Conservation (phyloP, 495 filamentous ascomycete species). For the Bathelium albidoporum region DNA sequence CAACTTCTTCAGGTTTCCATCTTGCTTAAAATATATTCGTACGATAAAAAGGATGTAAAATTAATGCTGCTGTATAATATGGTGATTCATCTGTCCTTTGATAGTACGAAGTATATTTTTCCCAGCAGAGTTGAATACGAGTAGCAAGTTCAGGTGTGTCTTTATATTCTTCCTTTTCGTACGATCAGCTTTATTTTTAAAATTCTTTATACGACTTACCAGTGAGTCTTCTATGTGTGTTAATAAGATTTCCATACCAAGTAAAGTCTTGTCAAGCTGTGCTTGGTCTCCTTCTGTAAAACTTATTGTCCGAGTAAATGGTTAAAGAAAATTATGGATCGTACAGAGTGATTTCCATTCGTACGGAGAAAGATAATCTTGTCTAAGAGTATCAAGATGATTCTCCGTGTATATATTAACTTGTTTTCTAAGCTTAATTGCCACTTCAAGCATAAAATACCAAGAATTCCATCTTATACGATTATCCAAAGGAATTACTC, state of each 20-base stretch:
- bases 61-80: conserved; percentile 4
- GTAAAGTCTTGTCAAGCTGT: not conserved
- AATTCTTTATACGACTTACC: not conserved
- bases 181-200: not conserved
- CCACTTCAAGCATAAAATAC: not conserved
- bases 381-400: not conserved
- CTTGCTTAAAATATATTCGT: not conserved
- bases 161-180: not conserved
- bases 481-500: not conserved
- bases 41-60: not conserved
- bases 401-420: not conserved
- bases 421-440: not conserved
- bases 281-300: not conserved
- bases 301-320: not conserved
- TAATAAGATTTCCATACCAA: not conserved
- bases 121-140: not conserved
- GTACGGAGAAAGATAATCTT: not conserved
- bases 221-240: not conserved
- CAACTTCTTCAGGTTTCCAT: not conserved
- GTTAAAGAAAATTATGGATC: not conserved
- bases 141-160: not conserved
- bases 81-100: not conserved
- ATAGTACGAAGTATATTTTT: not conserved
- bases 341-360: not conserved
- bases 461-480: not conserved